Conservation (phyloP, 257 asterid species). For the Haberlea rhodopensis region DNA sequence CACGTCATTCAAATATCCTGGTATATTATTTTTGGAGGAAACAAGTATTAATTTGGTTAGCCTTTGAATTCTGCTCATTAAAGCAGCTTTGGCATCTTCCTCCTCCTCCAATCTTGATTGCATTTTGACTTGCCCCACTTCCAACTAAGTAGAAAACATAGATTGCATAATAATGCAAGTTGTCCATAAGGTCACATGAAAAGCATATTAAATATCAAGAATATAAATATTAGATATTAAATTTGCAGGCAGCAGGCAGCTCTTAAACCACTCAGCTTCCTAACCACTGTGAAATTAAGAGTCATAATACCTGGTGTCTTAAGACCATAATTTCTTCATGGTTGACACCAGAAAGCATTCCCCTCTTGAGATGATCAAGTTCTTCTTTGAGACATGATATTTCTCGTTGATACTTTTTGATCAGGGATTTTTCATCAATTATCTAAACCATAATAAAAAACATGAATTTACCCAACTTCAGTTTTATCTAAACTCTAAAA, state of each 20-base stretch:
- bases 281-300: neutral
- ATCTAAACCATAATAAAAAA: slow-evolving; percentile 46
- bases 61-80: slow-evolving; percentile 98
- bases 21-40: slow-evolving; percentile 81
- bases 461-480: neutral
- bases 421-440: slow-evolving; percentile 96
- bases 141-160: slow-evolving; percentile 53
- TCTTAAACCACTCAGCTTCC: slow-evolving; percentile 16
- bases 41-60: slow-evolving; percentile 95
- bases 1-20: slow-evolving; percentile 61
- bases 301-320: slow-evolving; percentile 66
- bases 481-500: slow-evolving; percentile 9
- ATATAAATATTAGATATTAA: neutral
- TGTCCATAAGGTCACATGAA: slow-evolving; percentile 1
- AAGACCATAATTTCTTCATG: slow-evolving; percentile 84
- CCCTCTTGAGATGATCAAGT: slow-evolving; percentile 81
- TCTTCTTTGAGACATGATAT: slow-evolving; percentile 83
- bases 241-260: slow-evolving; percentile 2
- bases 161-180: slow-evolving; percentile 15
- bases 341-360: slow-evolving; percentile 74
- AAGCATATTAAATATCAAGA: slow-evolving; percentile 12
- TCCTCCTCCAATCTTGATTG: slow-evolving; percentile 99
- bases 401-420: slow-evolving; percentile 97
- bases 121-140: slow-evolving; percentile 99
- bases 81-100: slow-evolving; percentile 97